Evolutionary conservation across 1,284 basidiomycete species (phyloP), one percentile per base, ranked within the genome.

Genomic region (Malassezia psittaci): DNA sequence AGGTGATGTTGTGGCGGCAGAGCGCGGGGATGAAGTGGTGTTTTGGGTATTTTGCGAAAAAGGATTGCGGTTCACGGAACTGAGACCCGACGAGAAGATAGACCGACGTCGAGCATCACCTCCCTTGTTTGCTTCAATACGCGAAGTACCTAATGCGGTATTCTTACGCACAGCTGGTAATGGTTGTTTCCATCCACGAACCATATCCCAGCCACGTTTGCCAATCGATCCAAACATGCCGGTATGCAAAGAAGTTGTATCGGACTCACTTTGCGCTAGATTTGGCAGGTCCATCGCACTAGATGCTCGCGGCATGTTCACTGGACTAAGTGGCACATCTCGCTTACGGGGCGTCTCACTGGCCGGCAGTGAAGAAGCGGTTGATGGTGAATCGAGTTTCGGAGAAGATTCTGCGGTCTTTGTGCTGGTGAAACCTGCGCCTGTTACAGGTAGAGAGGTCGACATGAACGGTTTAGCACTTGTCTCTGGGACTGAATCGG

Each of bases 71-170:
- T 41, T 15, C 15, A 12, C 40, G 5, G 21, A 19, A 19, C 35
- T 33, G 4, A 44, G 54, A 45, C 18, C 36, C 15, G 54, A 48
- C 35, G 38, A 44, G 46, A 57, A 57, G 34, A 57, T 21, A 8
- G 55, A 57, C 33, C 55, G 50, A 18, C 55, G 50, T 11, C 51
- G 50, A 18, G 51, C 9, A 10, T 54, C 52, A 24, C 33, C n/a
- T 29, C 24, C 24, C 39, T 35, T 33, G 33, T 29, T 18, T 15
- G 43, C 8, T 13, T 51, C 54, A 8, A 21, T 4, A 15, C 48
- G 48, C 33, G 48, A n/a, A 7, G 41, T 32, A 15, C 45, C 8
- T 13, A 36, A 21, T 11, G 3, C 36, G n/a, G 18, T 21, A 29
- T 39, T 33, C 33, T 39, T 37, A 38, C 47, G 47, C 15, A 47